Evolutionary conservation across 2,329 filamentous ascomycete genomes (phyloP), one percentile per base, ranked within the genome.

Genomic region (Pseudogymnoascus sp.): DNA sequence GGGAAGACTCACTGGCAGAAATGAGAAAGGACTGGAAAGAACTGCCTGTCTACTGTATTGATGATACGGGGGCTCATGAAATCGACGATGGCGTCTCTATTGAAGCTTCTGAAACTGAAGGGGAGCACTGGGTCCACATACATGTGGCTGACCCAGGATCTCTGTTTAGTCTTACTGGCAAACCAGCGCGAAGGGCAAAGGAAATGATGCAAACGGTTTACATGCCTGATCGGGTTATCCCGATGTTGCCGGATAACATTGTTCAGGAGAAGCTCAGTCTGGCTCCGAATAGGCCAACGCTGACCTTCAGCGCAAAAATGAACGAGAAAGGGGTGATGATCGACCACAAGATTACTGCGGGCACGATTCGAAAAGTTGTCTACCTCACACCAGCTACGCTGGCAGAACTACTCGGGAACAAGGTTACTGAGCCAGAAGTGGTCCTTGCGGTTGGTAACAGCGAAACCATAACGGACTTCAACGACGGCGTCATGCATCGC

Each of bases 11-110:
- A n/a, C 77, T 85, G 77, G 69, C 70, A 3, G 74, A 76, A 10
- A 70, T 82, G 26, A 83, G 90, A 55, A 81, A 79, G 63, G 81
- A 85, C 61, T 89, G 85, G 81, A 76, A 76, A 0, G 69, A 78
- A n/a, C 70, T 83, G 21, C 81, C 80, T 0, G 82, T 89, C 1
- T 92, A 86, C 71, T 91, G 88, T 67, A 89, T 95, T 64, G 90
- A 95, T 69, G 80, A 82, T 29, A 78, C 80, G 19, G 75, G 74
- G 37, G 88, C 91, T 0, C 77, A 81, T 29, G 85, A 93, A 68
- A 88, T 94, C 63, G 90, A 95, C 67, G 90, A 95, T 70, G 90
- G 87, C 1, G 75, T 95, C 7, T 93, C 90, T 0, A 70, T 94
- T 6, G 86, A 91, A 70, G 72, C 74, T 52, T 81, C 86, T 1